These are phyloP conservation scores for Lentinus tigrinus DNA, from an alignment of 768 basidiomycete genomes.

Conservation along the genomic window DNA sequence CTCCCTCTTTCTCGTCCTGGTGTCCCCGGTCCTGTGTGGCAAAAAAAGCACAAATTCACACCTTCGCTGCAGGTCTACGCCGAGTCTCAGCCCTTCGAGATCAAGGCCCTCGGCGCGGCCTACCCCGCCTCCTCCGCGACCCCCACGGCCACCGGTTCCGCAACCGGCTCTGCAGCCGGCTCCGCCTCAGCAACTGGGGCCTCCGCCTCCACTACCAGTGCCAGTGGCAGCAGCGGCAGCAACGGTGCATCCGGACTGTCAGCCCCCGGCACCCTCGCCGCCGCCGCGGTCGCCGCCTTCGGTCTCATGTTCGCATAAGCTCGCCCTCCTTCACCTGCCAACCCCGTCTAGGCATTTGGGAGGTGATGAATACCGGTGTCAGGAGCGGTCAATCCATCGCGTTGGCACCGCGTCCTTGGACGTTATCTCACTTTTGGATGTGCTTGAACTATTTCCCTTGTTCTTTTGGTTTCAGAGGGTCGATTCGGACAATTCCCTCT, in stretches of 20 bases:
- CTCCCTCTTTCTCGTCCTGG: neutral
- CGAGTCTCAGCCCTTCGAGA: slow-evolving; percentile 53
- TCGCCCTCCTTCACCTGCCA: neutral
- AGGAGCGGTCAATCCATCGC: no score
- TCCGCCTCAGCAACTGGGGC: slow-evolving; percentile 26
- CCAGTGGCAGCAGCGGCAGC: slow-evolving; percentile 17
- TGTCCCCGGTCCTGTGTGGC: neutral
- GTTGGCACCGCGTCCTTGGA: neutral
- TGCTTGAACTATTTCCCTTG: neutral
- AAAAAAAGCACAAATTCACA: neutral
- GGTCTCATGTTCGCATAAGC: slow-evolving; percentile 22
- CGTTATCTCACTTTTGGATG: neutral
- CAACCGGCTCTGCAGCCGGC: slow-evolving; percentile 19
- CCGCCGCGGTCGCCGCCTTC: slow-evolving; percentile 22
- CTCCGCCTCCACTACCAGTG: slow-evolving; percentile 5
- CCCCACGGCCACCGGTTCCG: slow-evolving; percentile 25
- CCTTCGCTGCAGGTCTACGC: slow-evolving; percentile 50
- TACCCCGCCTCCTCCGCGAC: slow-evolving; percentile 46
- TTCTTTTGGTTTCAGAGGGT: neutral
- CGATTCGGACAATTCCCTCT: neutral
- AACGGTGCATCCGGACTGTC: slow-evolving; percentile 18
- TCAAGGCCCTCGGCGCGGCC: slow-evolving; percentile 53
- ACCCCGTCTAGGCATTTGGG: neutral
- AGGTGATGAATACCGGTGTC: neutral
- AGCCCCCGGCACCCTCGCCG: slow-evolving; percentile 19